Percentiles rank a stretch among this genome's conserved stretches.
Conservation (phyloP, 2,329 filamentous ascomycete species). For the Lachnellula occidentalis region DNA sequence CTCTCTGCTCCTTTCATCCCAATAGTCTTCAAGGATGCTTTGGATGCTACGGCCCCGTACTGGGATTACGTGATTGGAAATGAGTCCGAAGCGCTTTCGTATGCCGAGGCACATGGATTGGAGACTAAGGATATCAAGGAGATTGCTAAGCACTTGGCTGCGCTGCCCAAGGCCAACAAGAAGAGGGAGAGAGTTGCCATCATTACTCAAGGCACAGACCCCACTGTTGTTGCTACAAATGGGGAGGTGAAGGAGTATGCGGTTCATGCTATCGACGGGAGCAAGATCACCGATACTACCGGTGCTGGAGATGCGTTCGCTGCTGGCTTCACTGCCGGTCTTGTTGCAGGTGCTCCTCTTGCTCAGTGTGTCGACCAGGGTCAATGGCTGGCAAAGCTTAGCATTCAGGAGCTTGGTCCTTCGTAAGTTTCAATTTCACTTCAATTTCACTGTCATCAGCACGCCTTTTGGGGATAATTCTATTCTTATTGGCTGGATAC, state of each 20-base stretch:
- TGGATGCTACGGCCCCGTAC: slow-evolving; percentile 82
- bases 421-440: slow-evolving; percentile 62
- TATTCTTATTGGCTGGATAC: slow-evolving; percentile 1
- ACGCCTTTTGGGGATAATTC: not conserved
- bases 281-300: slow-evolving; percentile 90
- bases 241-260: slow-evolving; percentile 70
- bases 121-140: slow-evolving; percentile 71
- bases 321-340: slow-evolving; percentile 84
- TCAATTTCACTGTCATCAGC: slow-evolving; percentile 4
- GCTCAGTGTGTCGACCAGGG: slow-evolving; percentile 81
- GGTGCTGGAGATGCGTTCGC: slow-evolving; percentile 97
- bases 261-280: slow-evolving; percentile 71
- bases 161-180: slow-evolving; percentile 86
- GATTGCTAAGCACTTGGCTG: slow-evolving; percentile 80
- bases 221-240: slow-evolving; percentile 78
- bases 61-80: slow-evolving; percentile 97
- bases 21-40: slow-evolving; percentile 95
- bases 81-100: slow-evolving; percentile 88
- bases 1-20: slow-evolving; percentile 93
- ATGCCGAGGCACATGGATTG: slow-evolving; percentile 75
- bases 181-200: slow-evolving; percentile 81
- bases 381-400: slow-evolving; percentile 91
- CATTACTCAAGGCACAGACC: slow-evolving; percentile 89
- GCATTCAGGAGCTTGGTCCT: slow-evolving; percentile 91
- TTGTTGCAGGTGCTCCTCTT: slow-evolving; percentile 78